phyloP scores from a whole-genome alignment of 108 stramenopile genomes.

The Nannochloropsis gaditana region DNA sequence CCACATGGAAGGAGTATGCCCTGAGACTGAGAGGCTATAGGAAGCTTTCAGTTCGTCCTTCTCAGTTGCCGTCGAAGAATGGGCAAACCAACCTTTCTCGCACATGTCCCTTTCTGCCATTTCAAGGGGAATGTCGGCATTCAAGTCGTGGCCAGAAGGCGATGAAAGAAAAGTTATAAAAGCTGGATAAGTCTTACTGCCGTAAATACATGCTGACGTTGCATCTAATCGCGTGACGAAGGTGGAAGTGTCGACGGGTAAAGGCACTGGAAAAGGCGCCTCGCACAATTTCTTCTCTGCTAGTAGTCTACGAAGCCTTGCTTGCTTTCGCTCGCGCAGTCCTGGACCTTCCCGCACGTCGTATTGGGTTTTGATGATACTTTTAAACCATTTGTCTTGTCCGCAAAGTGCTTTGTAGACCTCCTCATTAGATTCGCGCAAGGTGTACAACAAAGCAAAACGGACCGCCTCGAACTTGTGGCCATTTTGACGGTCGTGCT shows the following conservation, averaged over 20 bases:
- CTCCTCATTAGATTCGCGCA: not conserved
- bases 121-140: no score
- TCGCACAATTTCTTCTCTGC: not conserved
- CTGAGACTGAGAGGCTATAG: no score
- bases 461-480: not conserved
- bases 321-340: not conserved
- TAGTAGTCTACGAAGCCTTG: not conserved
- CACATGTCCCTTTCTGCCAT: no score
- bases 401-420: not conserved
- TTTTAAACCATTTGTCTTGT: not conserved
- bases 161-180: not conserved
- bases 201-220: not conserved
- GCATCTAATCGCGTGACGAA: not conserved
- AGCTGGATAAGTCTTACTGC: not conserved
- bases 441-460: slow-evolving; percentile 9
- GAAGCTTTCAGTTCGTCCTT: no score
- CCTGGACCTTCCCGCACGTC: not conserved
- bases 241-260: not conserved
- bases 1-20: no score
- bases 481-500: not conserved
- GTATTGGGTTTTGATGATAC: not conserved
- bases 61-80: no score
- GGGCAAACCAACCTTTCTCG: no score
- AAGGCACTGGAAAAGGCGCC: not conserved
- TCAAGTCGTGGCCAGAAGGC: no score